Base-by-base conservation (phyloP, 2,329 filamentous ascomycete genomes). In the Aspergillus neoniger region DNA sequence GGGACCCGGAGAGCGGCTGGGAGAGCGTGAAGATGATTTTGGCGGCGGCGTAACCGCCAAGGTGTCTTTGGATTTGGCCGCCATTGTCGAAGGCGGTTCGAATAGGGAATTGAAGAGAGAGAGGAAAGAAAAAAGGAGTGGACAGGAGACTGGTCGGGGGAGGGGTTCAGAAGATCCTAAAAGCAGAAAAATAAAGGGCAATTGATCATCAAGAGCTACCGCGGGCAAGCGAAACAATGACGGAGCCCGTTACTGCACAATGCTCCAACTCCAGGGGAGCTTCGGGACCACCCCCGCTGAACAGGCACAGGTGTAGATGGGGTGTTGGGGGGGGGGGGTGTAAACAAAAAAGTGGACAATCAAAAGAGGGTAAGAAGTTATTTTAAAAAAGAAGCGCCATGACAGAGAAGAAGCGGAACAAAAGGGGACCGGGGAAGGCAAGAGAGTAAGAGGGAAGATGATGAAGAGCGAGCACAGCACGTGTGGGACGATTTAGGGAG, bases 1-100 rank as follows among this genome's bases (percentile, higher is more conserved):
- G 15, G 76, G 72, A 23, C 67, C 74, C 12, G 77, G 77, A 8
- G 77, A 78, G 60, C 74, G 75, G 67, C 74, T 76, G 48, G 71
- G 72, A 54, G 75, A 77, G 62, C 76, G 74, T 28, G 70, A 69
- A 21, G 70, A 69, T 32, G 69, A 69, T 36, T 71, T 70, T 21
- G 71, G 67, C 36, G 72, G 70, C 51, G 76, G 71, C 64, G 71
- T 74, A 41, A 77, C 75, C 50, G 71, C 71, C 62, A 79, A 61
- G 53, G 73, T 72, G 56, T 75, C 72, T 63, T 74, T 74, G 47
- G 71, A 64, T 66, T 68, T 70, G 53, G 69, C 68, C 41, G 68
- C 63, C 73, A 75, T 76, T 56, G 36, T 47, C 36, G 47, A 47
- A 41, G 39, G 53, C 25, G 19, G 23, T 58, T 59, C 23, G 61